phyloP scores from a whole-genome alignment of 2,329 filamentous ascomycete species.

The Talaromyces sp. region DNA sequence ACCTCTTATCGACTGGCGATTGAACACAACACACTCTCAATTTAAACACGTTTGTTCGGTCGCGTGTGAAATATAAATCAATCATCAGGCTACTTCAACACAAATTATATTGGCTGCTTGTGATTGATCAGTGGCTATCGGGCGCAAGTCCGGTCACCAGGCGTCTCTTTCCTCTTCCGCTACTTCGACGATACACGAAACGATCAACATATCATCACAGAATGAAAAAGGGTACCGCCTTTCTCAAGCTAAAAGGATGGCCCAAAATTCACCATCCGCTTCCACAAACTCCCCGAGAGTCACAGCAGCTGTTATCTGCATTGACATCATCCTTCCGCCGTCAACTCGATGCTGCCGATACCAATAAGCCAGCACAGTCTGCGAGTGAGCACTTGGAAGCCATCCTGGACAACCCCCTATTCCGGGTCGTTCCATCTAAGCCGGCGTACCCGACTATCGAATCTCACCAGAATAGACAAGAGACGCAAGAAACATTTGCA shows the following conservation, averaged over 20 bases:
- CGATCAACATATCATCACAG: slow-evolving; percentile 17
- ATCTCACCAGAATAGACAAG: background rate
- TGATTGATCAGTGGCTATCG: background rate
- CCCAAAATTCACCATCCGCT: slow-evolving; percentile 52
- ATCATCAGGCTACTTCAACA: too few relatives aligned
- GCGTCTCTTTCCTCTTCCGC: background rate
- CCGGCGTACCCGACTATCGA: slow-evolving; percentile 13
- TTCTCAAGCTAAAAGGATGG: slow-evolving; percentile 48
- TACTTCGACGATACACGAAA: background rate
- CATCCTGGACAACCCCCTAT: slow-evolving; percentile 42
- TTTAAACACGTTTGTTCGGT: background rate
- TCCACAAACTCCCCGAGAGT: slow-evolving; percentile 55
- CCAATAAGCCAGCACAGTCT: slow-evolving; percentile 31
- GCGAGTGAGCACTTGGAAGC: slow-evolving; percentile 37
- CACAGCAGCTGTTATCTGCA: slow-evolving; percentile 56
- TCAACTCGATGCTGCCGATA: slow-evolving; percentile 51
- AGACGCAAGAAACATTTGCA: slow-evolving; percentile 9
- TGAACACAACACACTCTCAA: background rate
- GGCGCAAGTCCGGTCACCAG: background rate
- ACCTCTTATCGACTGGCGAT: background rate
- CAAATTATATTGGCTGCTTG: too few relatives aligned
- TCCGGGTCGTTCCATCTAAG: slow-evolving; percentile 36
- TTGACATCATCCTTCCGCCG: slow-evolving; percentile 61
- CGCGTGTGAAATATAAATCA: too few relatives aligned
- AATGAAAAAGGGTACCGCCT: slow-evolving; percentile 52